These are phyloP conservation scores for Coemansia sp. DNA, from an alignment of 192 early-diverging fungal genomes.

Conservation along the genomic window DNA sequence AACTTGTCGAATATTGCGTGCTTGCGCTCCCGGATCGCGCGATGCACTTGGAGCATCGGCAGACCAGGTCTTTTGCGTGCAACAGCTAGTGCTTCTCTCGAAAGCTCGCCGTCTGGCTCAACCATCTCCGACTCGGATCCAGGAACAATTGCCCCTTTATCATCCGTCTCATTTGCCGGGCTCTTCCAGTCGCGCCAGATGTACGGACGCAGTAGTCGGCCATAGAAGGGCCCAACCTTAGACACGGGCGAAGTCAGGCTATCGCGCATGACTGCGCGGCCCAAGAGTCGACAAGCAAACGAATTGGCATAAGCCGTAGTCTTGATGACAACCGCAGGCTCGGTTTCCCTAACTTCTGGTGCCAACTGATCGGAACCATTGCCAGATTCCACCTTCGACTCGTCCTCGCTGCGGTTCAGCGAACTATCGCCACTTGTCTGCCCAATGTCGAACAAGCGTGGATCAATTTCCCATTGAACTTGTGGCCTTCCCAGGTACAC, in stretches of 20 bases:
- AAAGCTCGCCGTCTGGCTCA: not conserved
- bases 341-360: not conserved
- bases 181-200: constrained; percentile 75
- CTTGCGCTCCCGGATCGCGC: constrained; percentile 37
- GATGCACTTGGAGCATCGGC: constrained; percentile 29
- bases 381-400: not conserved
- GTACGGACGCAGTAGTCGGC: constrained; percentile 74
- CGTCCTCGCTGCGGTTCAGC: not conserved
- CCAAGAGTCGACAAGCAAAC: constrained; percentile 74
- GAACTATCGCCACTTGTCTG: not conserved
- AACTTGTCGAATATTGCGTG: constrained; percentile 32
- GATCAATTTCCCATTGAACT: constrained; percentile 17
- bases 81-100: not conserved
- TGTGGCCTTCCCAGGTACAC: constrained; percentile 24
- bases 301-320: constrained; percentile 69
- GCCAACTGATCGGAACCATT: constrained; percentile 4
- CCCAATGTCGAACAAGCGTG: constrained; percentile 34
- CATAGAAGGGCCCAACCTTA: constrained; percentile 70
- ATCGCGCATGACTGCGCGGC: constrained; percentile 56
- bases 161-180: constrained; percentile 6
- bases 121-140: not conserved
- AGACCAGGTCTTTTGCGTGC: constrained; percentile 8
- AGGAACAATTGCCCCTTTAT: constrained; percentile 49
- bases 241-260: constrained; percentile 62
- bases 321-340: constrained; percentile 3